Percentiles rank a stretch among this genome's conserved stretches.
phyloP scores from a whole-genome alignment of 257 asterid species.

The Przewalskia tangutica region DNA sequence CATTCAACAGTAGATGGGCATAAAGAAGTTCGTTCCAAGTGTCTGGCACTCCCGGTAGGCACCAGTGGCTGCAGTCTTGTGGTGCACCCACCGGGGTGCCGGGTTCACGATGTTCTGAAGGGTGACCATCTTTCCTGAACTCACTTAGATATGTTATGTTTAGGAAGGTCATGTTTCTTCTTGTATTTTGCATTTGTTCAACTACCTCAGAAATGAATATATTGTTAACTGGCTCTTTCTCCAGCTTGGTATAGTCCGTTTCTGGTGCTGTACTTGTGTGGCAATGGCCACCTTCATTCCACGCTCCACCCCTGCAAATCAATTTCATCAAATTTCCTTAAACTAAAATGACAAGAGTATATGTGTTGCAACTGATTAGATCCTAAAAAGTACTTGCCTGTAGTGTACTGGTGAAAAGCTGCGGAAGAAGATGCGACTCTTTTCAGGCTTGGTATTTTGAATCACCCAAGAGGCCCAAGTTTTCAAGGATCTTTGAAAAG shows the following conservation, averaged over 20 bases:
- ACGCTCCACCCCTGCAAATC: conserved; percentile 32
- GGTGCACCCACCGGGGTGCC: conserved; percentile 49
- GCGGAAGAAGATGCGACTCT: conserved; percentile 50
- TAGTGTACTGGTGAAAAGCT: conserved; percentile 87
- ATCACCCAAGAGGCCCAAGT: conserved; percentile 47
- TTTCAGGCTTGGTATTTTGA: conserved; percentile 26
- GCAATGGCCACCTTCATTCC: conserved; percentile 42
- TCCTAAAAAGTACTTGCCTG: conserved; percentile 24
- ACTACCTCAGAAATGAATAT: conserved; percentile 27
- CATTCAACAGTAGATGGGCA: conserved; percentile 34
- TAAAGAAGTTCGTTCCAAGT: conserved; percentile 68
- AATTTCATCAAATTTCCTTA: not conserved
- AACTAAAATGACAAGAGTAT: not conserved
- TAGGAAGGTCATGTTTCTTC: conserved; percentile 18
- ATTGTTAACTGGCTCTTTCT: conserved; percentile 37
- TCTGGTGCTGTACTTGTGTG: conserved; percentile 31
- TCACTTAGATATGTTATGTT: conserved; percentile 61
- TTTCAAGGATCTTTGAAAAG: conserved; percentile 52
- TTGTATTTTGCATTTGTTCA: conserved; percentile 19
- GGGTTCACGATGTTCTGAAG: conserved; percentile 59
- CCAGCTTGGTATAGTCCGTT: conserved; percentile 28
- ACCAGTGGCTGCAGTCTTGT: conserved; percentile 90
- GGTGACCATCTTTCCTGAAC: conserved; percentile 69
- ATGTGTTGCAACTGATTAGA: not conserved
- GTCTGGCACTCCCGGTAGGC: conserved; percentile 88